phyloP scores from a whole-genome alignment of 257 asterid species.

The Schizonepeta tenuifolia region DNA sequence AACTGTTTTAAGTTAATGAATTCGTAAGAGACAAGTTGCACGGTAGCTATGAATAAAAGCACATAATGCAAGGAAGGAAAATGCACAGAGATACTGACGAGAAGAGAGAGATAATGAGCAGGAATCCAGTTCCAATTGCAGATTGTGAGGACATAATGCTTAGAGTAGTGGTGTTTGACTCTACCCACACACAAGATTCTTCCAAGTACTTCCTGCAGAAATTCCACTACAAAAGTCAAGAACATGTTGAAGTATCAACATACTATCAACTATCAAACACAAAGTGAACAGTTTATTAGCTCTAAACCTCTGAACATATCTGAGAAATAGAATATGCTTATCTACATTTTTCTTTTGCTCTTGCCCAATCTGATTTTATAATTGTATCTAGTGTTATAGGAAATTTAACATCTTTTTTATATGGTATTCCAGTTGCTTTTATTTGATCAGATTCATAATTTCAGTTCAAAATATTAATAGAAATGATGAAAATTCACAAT shows the following conservation, averaged over 20 bases:
- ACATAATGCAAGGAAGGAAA: conserved; percentile 29
- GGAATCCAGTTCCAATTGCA: conserved; percentile 88
- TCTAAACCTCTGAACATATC: neutral
- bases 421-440: conserved; percentile 2
- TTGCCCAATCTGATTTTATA: neutral
- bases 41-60: conserved; percentile 21
- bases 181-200: conserved; percentile 92
- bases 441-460: neutral
- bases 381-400: neutral
- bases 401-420: neutral
- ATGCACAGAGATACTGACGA: conserved; percentile 58
- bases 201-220: conserved; percentile 90
- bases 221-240: conserved; percentile 30
- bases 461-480: neutral
- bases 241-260: conserved; percentile 17
- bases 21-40: neutral
- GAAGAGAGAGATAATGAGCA: conserved; percentile 72
- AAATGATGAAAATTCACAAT: neutral
- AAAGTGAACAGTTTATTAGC: conserved; percentile 11
- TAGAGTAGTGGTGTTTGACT: conserved; percentile 80
- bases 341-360: neutral
- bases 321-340: neutral
- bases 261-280: neutral
- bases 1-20: neutral
- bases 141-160: conserved; percentile 83